Conservation (phyloP, 495 filamentous ascomycete species). For the Aspergillus nidulans region DNA sequence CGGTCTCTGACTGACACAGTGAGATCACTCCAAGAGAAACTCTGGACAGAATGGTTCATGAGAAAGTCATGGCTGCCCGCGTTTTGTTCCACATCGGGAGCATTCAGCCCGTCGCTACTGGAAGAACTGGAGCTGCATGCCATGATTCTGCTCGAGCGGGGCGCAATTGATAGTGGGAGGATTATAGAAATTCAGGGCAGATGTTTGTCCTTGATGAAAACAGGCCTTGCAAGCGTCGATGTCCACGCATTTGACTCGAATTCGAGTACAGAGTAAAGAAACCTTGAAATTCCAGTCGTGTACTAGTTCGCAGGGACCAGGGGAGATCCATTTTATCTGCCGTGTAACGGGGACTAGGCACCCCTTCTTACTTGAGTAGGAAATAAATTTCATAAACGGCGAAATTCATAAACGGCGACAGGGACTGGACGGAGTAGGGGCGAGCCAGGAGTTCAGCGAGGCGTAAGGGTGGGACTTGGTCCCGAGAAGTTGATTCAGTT, state of each 20-base stretch:
- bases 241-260: not conserved
- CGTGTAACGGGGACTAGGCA: slow-evolving; percentile 4
- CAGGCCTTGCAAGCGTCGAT: not conserved
- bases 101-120: slow-evolving; percentile 5
- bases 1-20: slow-evolving; percentile 67
- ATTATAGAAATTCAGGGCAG: not conserved
- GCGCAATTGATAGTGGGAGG: not conserved
- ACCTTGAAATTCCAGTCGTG: slow-evolving; percentile 1
- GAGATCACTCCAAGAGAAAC: slow-evolving; percentile 57
- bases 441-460: not conserved
- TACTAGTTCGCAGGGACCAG: not conserved
- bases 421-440: not conserved
- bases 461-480: not conserved
- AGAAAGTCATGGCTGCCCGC: slow-evolving; percentile 26
- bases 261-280: slow-evolving; percentile 1
- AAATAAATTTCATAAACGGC: no score
- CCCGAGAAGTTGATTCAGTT: not conserved
- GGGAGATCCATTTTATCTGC: not conserved
- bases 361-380: not conserved
- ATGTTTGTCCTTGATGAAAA: not conserved
- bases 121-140: slow-evolving; percentile 6
- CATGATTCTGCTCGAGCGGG: not conserved
- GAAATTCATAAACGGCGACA: not conserved
- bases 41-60: slow-evolving; percentile 36
- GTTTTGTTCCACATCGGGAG: slow-evolving; percentile 27